Evolutionary conservation across 768 basidiomycete species (phyloP).

Genomic region (Leccinum variicolor): DNA sequence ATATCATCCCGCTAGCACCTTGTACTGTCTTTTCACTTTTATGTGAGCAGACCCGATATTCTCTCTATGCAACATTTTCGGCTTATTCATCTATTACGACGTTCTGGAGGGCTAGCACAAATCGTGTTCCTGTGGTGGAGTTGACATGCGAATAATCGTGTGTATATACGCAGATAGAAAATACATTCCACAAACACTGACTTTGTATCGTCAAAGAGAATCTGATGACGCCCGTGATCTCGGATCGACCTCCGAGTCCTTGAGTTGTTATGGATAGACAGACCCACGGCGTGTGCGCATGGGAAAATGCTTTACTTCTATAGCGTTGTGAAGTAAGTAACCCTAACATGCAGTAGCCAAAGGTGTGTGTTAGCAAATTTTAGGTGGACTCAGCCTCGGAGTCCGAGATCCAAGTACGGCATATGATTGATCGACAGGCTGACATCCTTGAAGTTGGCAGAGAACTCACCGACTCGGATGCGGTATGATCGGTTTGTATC

Average conservation of each 20-base stretch:
- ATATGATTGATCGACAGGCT: too few species aligned
- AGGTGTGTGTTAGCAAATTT: neutral
- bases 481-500: neutral
- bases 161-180: neutral
- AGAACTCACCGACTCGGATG: neutral
- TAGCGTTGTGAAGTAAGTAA: too few species aligned
- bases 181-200: neutral
- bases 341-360: neutral
- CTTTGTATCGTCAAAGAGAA: slow-evolving; percentile 2
- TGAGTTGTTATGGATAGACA: neutral
- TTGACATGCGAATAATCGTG: neutral
- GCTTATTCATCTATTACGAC: neutral
- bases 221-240: slow-evolving; percentile 7
- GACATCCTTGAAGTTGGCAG: too few species aligned
- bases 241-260: slow-evolving; percentile 11
- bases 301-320: neutral
- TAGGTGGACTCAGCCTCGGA: too few species aligned
- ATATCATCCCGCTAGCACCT: neutral
- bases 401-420: too few species aligned
- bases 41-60: neutral
- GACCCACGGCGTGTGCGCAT: neutral
- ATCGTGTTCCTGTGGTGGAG: neutral
- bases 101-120: neutral
- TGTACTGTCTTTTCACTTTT: slow-evolving; percentile 6
- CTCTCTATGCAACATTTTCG: neutral